Conservation (phyloP, 805 yeast species). For the Ogataea siamensis region DNA sequence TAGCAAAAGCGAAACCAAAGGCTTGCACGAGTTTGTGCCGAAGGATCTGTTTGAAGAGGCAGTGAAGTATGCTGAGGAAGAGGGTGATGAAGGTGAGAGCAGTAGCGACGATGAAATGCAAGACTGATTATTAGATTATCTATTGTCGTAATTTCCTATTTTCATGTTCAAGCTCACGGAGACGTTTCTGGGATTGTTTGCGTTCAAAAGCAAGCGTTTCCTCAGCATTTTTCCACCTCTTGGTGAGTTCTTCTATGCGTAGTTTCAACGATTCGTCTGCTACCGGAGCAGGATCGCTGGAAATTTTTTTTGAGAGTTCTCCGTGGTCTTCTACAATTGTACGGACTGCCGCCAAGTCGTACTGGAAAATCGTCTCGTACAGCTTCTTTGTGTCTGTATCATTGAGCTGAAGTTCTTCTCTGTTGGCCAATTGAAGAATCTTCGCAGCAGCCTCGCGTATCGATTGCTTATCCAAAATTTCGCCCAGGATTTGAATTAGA, state of each 20-base stretch:
- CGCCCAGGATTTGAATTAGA: slow-evolving; percentile 48
- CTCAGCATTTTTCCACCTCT: slow-evolving; percentile 67
- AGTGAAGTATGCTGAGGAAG: slow-evolving; percentile 76
- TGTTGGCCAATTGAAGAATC: slow-evolving; percentile 40
- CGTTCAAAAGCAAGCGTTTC: slow-evolving; percentile 65
- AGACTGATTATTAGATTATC: slow-evolving; percentile 18
- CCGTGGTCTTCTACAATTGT: slow-evolving; percentile 59
- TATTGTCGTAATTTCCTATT: slow-evolving; percentile 32
- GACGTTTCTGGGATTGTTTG: slow-evolving; percentile 50
- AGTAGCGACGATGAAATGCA: slow-evolving; percentile 36
- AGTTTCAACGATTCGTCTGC: slow-evolving; percentile 31
- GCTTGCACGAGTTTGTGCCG: slow-evolving; percentile 78
- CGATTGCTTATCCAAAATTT: slow-evolving; percentile 57
- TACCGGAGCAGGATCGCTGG: slow-evolving; percentile 1
- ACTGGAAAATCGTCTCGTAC: slow-evolving; percentile 36
- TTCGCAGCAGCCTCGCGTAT: slow-evolving; percentile 57
- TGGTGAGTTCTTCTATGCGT: slow-evolving; percentile 60
- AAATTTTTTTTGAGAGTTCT: slow-evolving; percentile 14
- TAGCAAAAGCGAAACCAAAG: slow-evolving; percentile 69
- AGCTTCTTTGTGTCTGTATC: slow-evolving; percentile 32
- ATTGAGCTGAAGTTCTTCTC: slow-evolving; percentile 24
- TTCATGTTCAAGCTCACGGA: slow-evolving; percentile 55
- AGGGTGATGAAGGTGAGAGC: slow-evolving; percentile 59
- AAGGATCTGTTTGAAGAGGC: slow-evolving; percentile 81
- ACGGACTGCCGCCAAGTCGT: slow-evolving; percentile 58